Conservation (phyloP, 441 rosid species). For the Pelargonium australe region DNA sequence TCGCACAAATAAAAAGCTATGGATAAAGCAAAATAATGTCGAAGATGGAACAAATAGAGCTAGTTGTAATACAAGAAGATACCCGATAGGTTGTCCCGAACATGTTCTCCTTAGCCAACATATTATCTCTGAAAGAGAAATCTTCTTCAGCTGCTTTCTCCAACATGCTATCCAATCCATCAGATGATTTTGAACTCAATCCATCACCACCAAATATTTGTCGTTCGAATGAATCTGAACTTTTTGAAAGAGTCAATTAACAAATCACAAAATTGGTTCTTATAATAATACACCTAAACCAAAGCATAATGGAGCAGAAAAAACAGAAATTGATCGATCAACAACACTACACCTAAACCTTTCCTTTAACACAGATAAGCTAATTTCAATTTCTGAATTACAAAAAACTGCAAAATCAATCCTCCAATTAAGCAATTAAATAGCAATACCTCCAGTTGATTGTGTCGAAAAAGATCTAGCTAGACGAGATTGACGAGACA, state of each 20-base stretch:
- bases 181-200: slow-evolving; percentile 16
- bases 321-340: no score
- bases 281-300: background rate
- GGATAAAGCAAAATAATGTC: background rate
- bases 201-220: slow-evolving; percentile 40
- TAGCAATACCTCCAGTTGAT: no score
- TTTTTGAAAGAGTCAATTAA: no score
- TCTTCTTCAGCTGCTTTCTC: slow-evolving; percentile 39
- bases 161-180: slow-evolving; percentile 57
- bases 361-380: no score
- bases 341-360: no score
- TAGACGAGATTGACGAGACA: no score
- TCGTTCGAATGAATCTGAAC: slow-evolving; percentile 25
- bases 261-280: slow-evolving; percentile 17
- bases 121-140: slow-evolving; percentile 52
- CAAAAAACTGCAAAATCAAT: no score
- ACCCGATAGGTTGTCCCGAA: slow-evolving; percentile 30
- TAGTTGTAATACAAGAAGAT: background rate
- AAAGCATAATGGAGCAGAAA: background rate
- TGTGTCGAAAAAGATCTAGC: no score
- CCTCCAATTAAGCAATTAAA: no score
- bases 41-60: background rate
- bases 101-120: slow-evolving; percentile 8
- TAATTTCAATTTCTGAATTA: no score
- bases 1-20: no score